Evolutionary conservation across 73 alveolate genomes (phyloP), one percentile per base, ranked within the genome.

Genomic region (Uronychia binucleata): DNA sequence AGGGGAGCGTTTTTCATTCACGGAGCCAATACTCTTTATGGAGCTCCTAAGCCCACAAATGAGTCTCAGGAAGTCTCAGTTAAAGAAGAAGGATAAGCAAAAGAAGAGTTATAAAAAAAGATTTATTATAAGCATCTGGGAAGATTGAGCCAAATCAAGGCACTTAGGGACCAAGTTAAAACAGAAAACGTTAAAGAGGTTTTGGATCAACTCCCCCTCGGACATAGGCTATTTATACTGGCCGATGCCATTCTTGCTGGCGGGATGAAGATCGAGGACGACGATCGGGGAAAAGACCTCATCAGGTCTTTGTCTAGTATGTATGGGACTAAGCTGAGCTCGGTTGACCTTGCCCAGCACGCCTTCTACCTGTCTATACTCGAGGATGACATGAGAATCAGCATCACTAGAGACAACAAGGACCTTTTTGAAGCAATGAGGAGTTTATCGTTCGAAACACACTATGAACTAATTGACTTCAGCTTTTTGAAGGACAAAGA

Each of bases 311-410:
- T 46, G 19, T 19, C 67, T 46, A 46, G 19, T 11, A 5, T 46
- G 67, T 5, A 46, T 5, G 5, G 67, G 19, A 46, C n/a, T n/a
- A 46, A 46, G 19, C n/a, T 5, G 0, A 85, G 79, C 25, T 85
- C 30, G 33, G 86, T 77, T 33, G 30, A 35, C 1, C 34, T 77
- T 26, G 85, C 86, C 29, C 76, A 85, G 34, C 77, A 74, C 28
- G 91, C 86, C 14, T 77, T 77, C 26, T 85, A 28, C 86, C 34
- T 74, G 28, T 58, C 67, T 25, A 34, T 74, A 0, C 35, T 83
- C n/a, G 14, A 5, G 57, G 82, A 81, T 28, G 59, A 33, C 27
- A n/a, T 46, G 27, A 80, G 79, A 13, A 27, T 0, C 26, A 26
- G 1, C 74, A 26, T n/a, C 26, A 5, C 5, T 75, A 59, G 30